These are phyloP conservation scores for Claviceps sp. DNA, from an alignment of 2,329 filamentous ascomycete genomes.

Conservation along the genomic window DNA sequence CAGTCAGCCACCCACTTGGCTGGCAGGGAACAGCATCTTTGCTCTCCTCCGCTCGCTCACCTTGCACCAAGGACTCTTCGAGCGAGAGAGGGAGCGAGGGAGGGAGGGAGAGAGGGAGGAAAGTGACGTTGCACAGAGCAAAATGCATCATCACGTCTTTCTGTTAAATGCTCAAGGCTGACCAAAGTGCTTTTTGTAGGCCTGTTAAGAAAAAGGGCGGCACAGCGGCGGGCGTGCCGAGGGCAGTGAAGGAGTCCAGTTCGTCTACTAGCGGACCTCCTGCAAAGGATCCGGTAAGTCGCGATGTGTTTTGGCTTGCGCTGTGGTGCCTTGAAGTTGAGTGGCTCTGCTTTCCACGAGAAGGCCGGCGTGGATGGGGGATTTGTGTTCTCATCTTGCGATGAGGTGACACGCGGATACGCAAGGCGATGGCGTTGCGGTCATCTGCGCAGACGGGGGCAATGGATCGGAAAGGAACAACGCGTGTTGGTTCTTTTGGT, in stretches of 20 bases:
- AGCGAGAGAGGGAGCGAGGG: neutral
- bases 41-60: neutral
- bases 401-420: neutral
- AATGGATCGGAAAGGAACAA: no score
- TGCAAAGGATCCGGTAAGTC: conserved; percentile 39
- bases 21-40: neutral
- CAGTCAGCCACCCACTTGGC: neutral
- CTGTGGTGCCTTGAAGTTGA: neutral
- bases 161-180: neutral
- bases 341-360: neutral
- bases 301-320: neutral
- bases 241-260: conserved; percentile 48
- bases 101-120: neutral
- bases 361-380: neutral
- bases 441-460: no score
- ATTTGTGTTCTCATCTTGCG: neutral
- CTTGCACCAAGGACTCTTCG: neutral
- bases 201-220: conserved; percentile 60
- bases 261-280: conserved; percentile 45
- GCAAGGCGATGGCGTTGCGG: no score
- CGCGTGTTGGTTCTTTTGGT: no score
- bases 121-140: neutral
- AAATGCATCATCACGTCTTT: neutral
- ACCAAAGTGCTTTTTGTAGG: conserved; percentile 28
- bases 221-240: conserved; percentile 54